Evolutionary conservation across 2,329 filamentous ascomycete genomes (phyloP).

Genomic region (Metarhizium rileyi): DNA sequence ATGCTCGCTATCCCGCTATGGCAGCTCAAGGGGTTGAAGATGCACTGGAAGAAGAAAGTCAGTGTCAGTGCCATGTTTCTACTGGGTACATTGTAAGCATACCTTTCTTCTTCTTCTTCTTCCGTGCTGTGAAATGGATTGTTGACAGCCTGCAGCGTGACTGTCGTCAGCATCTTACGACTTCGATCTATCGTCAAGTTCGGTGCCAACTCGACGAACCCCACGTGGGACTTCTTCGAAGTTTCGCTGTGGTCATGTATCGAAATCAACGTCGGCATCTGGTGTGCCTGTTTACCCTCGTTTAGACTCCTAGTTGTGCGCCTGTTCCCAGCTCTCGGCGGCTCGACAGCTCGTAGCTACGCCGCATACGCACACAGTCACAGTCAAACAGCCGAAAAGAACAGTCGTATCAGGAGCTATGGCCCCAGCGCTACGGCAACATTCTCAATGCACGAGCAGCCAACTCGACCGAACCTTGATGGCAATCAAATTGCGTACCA

Average conservation of each 20-base stretch:
- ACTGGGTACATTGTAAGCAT: constrained; percentile 25
- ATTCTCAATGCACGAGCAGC: neutral
- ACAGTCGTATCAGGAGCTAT: neutral
- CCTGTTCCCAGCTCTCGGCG: constrained; percentile 4
- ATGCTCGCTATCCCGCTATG: constrained; percentile 30
- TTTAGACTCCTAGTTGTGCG: constrained; percentile 13
- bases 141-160: constrained; percentile 10
- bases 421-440: neutral
- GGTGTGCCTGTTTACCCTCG: constrained; percentile 17
- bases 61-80: constrained; percentile 29
- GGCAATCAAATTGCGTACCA: neutral
- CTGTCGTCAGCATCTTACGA: constrained; percentile 15
- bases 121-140: neutral
- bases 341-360: neutral
- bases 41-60: constrained; percentile 27
- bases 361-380: neutral
- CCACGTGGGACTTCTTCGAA: constrained; percentile 15
- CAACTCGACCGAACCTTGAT: neutral
- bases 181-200: constrained; percentile 14
- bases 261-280: constrained; percentile 13
- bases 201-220: constrained; percentile 12
- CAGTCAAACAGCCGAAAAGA: neutral
- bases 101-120: neutral
- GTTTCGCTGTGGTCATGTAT: constrained; percentile 17
- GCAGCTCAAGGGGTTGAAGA: constrained; percentile 20